Evolutionary conservation across 116 monocot genomes (phyloP).

Genomic region (Posidonia oceanica): DNA sequence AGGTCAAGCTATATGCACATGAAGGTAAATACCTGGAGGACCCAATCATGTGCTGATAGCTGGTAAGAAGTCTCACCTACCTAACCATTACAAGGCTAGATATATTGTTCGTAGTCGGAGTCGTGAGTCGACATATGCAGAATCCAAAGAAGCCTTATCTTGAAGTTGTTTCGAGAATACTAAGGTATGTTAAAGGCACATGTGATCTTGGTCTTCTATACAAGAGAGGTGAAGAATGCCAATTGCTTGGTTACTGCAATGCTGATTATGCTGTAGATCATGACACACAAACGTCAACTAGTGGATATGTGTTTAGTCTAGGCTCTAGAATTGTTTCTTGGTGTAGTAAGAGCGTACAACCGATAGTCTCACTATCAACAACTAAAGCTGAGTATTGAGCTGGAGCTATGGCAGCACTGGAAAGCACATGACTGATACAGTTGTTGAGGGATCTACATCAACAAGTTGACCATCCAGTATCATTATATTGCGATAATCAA

Average conservation of each 20-base stretch:
- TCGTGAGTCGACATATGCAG: too few species aligned
- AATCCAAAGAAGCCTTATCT: not conserved
- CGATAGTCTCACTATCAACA: not conserved
- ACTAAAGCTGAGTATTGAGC: not conserved
- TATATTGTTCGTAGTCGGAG: too few species aligned
- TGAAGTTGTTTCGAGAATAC: not conserved
- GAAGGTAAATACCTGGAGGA: too few species aligned
- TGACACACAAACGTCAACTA: not conserved
- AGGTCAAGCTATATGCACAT: too few species aligned
- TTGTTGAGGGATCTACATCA: not conserved
- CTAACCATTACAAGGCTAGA: too few species aligned
- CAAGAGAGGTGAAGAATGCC: not conserved
- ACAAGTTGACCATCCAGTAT: not conserved
- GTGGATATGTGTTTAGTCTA: not conserved
- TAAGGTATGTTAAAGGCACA: not conserved
- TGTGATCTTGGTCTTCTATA: not conserved
- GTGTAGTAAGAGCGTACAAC: not conserved
- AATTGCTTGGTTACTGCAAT: not conserved
- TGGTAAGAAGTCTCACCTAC: too few species aligned
- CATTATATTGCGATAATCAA: not conserved
- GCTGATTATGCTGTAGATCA: not conserved
- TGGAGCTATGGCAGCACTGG: not conserved
- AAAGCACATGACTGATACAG: not conserved
- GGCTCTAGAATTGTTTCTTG: slow-evolving; percentile 1
- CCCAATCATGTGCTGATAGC: too few species aligned